Evolutionary conservation across 148 eudicot species (phyloP), one percentile per base, ranked within the genome.

Genomic region (Heliosperma pusillum): DNA sequence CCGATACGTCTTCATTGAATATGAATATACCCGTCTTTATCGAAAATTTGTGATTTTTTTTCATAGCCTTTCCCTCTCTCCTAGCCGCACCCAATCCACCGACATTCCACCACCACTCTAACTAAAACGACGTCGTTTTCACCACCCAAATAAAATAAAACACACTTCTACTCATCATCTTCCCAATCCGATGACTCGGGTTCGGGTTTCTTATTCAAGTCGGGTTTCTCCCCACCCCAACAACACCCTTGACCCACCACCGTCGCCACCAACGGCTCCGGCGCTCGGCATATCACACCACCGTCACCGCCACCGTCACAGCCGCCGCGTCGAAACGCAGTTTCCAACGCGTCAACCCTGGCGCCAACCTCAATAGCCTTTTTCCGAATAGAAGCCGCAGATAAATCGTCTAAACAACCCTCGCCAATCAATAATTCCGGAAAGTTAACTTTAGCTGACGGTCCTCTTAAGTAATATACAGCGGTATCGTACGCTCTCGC

Each of bases 401-500:
- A 87, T 36, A 87, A 36, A 24, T 85, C 90, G 9, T 63, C 74
- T 13, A 81, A 64, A 5, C 77, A 68, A 0, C 57, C 76, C 13
- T 84, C 89, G 0, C 78, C 85, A 1, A 59, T 71, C 3, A 90
- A 70, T 0, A 86, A 62, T 69, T 91, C 97, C 0, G 98, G 98
- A 65, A 94, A 94, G 58, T 94, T 94, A 12, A 94, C 86, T 70
- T 93, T 60, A 0, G 97, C 97, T 0, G 88, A 73, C 0, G 96
- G 88, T 1, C 98, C 98, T 0, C 98, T 82, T 1, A 94, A 86
- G 52, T 90, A 87, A 69, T 79, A 94, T 2, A 89, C 96, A n/a
- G 98, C 98, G 6, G 92, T 92, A 77, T 94, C 98, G 59, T 94
- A 94, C 3, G 98, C 98, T 1, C 96, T 63, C 7, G 98, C 98